phyloP scores from a whole-genome alignment of 208 protist species.

The Crithidia acanthocephali region DNA sequence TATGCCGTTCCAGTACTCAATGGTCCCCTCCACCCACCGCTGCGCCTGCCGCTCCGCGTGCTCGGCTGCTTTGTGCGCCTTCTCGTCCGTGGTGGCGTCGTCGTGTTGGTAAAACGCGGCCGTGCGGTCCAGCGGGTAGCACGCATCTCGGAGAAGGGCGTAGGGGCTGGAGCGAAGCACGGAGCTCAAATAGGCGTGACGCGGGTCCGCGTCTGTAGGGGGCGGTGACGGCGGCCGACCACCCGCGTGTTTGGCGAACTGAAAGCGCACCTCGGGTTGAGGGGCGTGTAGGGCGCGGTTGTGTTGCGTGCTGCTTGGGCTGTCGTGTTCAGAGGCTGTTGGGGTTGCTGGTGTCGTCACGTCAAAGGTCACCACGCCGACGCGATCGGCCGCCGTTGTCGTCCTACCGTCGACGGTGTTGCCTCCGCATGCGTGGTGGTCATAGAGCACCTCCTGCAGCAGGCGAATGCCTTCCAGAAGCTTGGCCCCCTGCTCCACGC shows the following conservation, averaged over 20 bases:
- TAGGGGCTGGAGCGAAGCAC: conserved; percentile 26
- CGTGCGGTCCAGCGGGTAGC: conserved; percentile 29
- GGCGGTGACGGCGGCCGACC: background rate
- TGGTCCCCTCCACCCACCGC: conserved; percentile 48
- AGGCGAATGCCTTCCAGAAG: conserved; percentile 58
- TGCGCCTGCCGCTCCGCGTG: conserved; percentile 27
- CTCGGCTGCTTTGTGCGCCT: background rate
- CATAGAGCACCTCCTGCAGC: conserved; percentile 50
- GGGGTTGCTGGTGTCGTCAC: background rate
- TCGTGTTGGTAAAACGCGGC: conserved; percentile 16
- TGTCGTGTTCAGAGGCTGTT: background rate
- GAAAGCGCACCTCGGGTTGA: conserved; percentile 5
- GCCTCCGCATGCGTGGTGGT: background rate
- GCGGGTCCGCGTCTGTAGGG: background rate
- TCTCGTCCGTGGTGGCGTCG: background rate
- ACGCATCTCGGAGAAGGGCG: conserved; percentile 32
- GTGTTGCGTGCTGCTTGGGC: background rate
- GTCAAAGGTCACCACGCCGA: conserved; percentile 37
- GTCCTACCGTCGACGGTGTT: background rate
- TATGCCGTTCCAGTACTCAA: conserved; percentile 26
- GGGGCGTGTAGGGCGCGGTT: background rate
- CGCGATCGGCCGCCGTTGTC: conserved; percentile 17
- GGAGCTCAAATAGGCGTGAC: background rate
- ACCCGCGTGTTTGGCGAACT: conserved; percentile 1
- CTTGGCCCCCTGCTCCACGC: conserved; percentile 58